Base-by-base conservation (phyloP, 148 eudicot species). In the Vaccinium corymbosum region DNA sequence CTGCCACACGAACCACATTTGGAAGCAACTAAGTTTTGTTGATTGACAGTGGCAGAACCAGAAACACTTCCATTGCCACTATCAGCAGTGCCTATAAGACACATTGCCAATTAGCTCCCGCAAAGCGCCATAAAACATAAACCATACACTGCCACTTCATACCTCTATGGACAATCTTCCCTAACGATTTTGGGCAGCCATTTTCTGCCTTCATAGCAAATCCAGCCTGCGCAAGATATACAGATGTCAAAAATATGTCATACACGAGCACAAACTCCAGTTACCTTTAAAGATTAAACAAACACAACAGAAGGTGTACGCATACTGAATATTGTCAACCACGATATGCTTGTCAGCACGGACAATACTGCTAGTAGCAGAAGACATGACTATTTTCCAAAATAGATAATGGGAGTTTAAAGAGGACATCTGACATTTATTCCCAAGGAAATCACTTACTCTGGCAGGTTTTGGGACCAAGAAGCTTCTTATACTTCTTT, bases 11-110 rank as follows among this genome's bases (percentile, higher is more conserved):
- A 74, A 72, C 72, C 51, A 84, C 90, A 87, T 83, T 25, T 38
- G 42, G 86, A 16, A 62, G 70, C 68, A 27, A 32, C 71, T 20
- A 38, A 71, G 68, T 51, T 64, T 13, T 68, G 76, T 72, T 29
- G 83, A 42, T 73, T 81, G n/a, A 48, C 80, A 50, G 51, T 87
- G 77, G 49, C 89, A 71, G 85, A 52, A 72, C 79, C 83, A 55
- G 64, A 78, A 81, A 86, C 83, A 86, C 81, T 82, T 88, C 49
- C 78, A 80, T 20, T 81, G 80, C 78, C 57, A 71, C 17, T 77
- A 61, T 80, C 84, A 83, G 83, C 84, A 83, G 83, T 77, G 83
- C 84, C 90, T 85, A 89, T 77, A 86, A 84, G 66, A 88, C 48
- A 75, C 85, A 88, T 46, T 82, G 52, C 73, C 56, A 78, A 81